Evolutionary conservation across 1,284 basidiomycete species (phyloP), one percentile per base, ranked within the genome.

Genomic region (Ustilago curta): DNA sequence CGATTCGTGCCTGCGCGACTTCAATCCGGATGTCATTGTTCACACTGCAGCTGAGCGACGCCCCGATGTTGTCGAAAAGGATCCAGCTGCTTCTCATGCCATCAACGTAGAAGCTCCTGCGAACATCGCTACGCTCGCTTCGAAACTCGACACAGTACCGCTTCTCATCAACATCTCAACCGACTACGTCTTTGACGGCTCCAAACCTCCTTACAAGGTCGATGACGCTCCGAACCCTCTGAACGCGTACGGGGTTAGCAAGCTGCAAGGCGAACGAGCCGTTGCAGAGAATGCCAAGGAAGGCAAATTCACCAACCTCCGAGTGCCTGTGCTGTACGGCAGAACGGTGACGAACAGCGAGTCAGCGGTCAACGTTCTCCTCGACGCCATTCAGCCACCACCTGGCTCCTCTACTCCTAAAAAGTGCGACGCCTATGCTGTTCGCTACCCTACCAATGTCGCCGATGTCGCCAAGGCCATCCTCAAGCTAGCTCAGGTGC

Each of bases 31-130:
- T 56, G 86, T 84, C 44, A 85, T 88, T 37, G 82, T 88, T 29
- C 87, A 88, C 74, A 86, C 86, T 63, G 88, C 88, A 2, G 88
- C 88, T 2, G 88, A 88, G 75, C 76, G 88, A 23, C 75, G 87
- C 21, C 81, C 85, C 2, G 84, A 85, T 39, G 78, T 80, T 8
- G 79, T 85, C 32, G 76, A 77, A 31, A 77, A 71, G 9, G 85
- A 88, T 70, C 87, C 88, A 7, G 86, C 83, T 8, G 85, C 86
- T 31, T 86, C 86, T 2, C 82, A 86, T 9, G 76, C 78, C 68
- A 85, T 88, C 80, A 88, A 88, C 75, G 87, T 86, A 29, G 85
- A 82, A 9, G 86, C 86, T 0, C 87, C 87, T 0, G 82, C 80
- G 16, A 79, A 80, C 59, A 81, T 88, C 25, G 86, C 70, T 19